Conservation (phyloP, 371 early-diverging fungal genomes). For the Enterocytospora artemiae region DNA sequence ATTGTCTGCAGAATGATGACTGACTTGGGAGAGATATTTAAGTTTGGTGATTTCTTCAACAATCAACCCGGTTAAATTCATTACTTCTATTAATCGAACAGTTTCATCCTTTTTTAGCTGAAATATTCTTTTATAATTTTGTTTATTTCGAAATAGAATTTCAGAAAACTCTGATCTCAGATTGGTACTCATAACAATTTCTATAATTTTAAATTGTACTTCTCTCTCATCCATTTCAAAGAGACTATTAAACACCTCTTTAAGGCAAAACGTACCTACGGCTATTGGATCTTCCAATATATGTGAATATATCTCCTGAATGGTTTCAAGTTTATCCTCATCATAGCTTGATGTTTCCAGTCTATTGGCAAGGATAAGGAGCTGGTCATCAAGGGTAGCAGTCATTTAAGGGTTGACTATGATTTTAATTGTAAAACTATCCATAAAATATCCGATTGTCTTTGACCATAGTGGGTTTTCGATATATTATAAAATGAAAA, state of each 20-base stretch:
- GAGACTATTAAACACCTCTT: neutral
- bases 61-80: no score
- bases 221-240: constrained; percentile 1
- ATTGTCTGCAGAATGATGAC: neutral
- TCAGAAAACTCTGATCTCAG: neutral
- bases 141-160: neutral
- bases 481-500: no score
- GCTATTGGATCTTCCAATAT: neutral
- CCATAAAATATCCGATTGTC: no score
- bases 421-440: no score
- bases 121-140: neutral
- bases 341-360: neutral
- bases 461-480: no score
- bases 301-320: neutral
- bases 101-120: neutral
- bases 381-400: neutral
- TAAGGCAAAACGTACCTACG: constrained; percentile 11
- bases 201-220: neutral
- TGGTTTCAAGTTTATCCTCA: constrained; percentile 3
- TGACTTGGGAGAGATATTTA: neutral
- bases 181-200: neutral
- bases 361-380: neutral
- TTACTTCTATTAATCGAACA: neutral
- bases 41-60: no score
- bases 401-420: no score